Percentiles rank a stretch among this genome's conserved stretches.
Conservation (phyloP, 768 basidiomycete species). For the Russula brevipes region DNA sequence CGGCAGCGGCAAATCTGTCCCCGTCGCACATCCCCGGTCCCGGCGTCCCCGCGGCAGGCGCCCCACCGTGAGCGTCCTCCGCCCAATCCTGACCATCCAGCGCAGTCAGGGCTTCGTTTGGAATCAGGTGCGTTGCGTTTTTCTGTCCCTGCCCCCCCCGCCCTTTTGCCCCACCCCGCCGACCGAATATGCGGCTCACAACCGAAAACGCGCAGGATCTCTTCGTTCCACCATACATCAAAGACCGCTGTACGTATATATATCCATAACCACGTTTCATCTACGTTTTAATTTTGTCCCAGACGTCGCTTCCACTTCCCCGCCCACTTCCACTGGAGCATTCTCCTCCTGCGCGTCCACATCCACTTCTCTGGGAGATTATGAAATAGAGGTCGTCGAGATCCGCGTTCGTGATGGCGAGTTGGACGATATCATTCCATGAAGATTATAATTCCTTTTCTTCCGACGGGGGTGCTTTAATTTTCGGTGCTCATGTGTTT, state of each 20-base stretch:
- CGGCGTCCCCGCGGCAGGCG: constrained; percentile 40
- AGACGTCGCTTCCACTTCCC: constrained; percentile 83
- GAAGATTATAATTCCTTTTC: constrained; percentile 18
- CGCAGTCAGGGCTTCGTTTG: constrained; percentile 85
- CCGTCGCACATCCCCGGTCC: constrained; percentile 37
- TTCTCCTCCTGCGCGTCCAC: constrained; percentile 64
- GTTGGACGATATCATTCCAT: constrained; percentile 69
- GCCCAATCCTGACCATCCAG: constrained; percentile 83
- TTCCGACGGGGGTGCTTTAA: not conserved
- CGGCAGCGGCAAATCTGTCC: not conserved
- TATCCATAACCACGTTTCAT: not conserved
- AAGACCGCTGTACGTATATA: constrained; percentile 72
- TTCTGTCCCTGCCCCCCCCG: not conserved
- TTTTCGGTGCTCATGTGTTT: not conserved
- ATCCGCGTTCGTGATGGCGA: constrained; percentile 80
- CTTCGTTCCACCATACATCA: constrained; percentile 84
- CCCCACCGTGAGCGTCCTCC: constrained; percentile 53
- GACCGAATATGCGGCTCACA: constrained; percentile 2
- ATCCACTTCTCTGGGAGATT: constrained; percentile 52
- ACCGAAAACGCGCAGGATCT: constrained; percentile 50
- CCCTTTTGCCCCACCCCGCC: not conserved
- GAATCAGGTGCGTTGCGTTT: constrained; percentile 62
- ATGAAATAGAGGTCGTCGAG: constrained; percentile 83
- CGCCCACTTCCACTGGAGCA: constrained; percentile 62
- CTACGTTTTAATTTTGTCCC: constrained; percentile 7